Percentiles rank a stretch among this genome's conserved stretches.
phyloP scores from a whole-genome alignment of 805 yeast species.

The Yamadazyma nakazawae region DNA sequence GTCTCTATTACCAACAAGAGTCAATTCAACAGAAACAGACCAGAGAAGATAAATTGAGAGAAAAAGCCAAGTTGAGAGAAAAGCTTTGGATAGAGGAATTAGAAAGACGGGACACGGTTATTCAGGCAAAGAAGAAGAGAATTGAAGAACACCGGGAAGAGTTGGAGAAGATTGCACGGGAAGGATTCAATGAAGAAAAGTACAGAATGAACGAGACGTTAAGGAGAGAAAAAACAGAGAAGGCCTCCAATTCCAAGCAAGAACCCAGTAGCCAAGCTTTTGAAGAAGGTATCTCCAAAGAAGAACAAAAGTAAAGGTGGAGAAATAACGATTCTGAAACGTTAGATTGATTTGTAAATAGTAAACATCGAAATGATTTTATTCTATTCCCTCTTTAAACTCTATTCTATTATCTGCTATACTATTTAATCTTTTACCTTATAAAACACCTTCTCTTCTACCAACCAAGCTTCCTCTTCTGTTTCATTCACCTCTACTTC shows the following conservation, averaged over 20 bases:
- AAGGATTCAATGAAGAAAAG: conserved; percentile 31
- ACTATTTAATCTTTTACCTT: background rate
- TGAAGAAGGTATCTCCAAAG: background rate
- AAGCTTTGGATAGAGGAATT: conserved; percentile 84
- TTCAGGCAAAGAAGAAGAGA: conserved; percentile 62
- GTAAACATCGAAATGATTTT: too few relatives aligned
- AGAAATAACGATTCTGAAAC: background rate
- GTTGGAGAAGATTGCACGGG: conserved; percentile 29
- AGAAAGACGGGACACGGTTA: conserved; percentile 78
- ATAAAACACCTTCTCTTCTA: background rate
- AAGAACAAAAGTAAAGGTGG: background rate
- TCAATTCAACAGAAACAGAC: conserved; percentile 42
- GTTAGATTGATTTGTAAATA: too few relatives aligned
- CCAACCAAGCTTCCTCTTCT: background rate
- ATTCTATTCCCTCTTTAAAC: too few relatives aligned
- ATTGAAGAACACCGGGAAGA: conserved; percentile 59
- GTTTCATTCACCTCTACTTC: background rate
- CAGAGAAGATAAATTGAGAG: conserved; percentile 63
- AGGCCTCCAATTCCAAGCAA: background rate
- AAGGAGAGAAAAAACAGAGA: background rate
- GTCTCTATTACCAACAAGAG: conserved; percentile 59
- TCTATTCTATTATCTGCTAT: background rate
- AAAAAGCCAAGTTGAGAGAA: conserved; percentile 84
- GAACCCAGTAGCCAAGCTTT: background rate
- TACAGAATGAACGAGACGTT: conserved; percentile 2